Base-by-base conservation (phyloP, 331 rosid species). In the Pyrus hybrid region DNA sequence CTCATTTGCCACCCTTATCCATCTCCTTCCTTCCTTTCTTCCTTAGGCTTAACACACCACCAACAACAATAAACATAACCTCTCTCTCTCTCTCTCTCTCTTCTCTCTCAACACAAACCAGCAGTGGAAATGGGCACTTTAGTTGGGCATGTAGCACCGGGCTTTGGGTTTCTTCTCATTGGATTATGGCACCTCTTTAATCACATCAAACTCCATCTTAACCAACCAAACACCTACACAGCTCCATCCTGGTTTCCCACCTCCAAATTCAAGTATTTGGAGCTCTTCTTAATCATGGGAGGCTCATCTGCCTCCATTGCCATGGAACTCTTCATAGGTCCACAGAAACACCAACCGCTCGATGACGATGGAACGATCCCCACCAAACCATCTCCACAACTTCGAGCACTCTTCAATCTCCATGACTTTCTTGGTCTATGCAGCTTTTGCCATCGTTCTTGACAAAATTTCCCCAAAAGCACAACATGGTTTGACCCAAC, bases 101-200 rank as follows among this genome's bases (percentile, higher is more conserved):
- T 54, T 14, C 49, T 51, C 63, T 56, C 45, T 7, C 23, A 63
- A 29, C 23, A 16, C 8, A 53, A 53, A 57, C 5, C 3, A 21
- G 5, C 63, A 10, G 11, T 57, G 63, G 5, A 57, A 57, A 88
- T 88, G 93, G 85, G 86, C 18, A 86, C 81, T 37, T 76, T 91
- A 73, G 80, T 90, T 18, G 98, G 98, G 22, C 98, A 93, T 77
- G 84, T 85, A 41, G 69, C 86, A 62, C 84, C 93, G 22, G 98
- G 98, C 7, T 75, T 88, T 60, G 94, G 88, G 3, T 93, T 93
- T 88, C 80, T 83, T 33, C 13, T 86, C 43, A 14, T 91, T 60
- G 98, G 98, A 25, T 63, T 91, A 70, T 93, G 97, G 98, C 97
- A 93, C 66, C 92, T 91, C 76, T 86, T 86, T 73, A 93, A 88